Conservation (phyloP, 2,329 filamentous ascomycete species). For the Aplosporella prunicola region DNA sequence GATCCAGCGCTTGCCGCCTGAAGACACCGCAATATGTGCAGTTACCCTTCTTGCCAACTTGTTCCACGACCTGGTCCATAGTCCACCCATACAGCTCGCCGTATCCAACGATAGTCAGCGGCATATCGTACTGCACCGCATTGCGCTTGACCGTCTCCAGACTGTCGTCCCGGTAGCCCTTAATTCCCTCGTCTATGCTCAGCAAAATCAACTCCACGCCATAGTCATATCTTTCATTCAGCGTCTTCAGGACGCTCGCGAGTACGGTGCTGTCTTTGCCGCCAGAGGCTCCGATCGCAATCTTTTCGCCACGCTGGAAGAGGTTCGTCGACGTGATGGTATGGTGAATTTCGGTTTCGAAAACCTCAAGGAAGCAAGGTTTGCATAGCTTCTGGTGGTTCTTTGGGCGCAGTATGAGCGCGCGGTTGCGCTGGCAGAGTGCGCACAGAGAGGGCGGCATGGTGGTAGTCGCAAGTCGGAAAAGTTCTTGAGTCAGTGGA, state of each 20-base stretch:
- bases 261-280: slow-evolving; percentile 97
- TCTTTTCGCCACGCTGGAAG: slow-evolving; percentile 71
- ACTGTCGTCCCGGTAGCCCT: slow-evolving; percentile 90
- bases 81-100: slow-evolving; percentile 95
- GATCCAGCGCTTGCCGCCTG: slow-evolving; percentile 82
- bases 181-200: slow-evolving; percentile 95
- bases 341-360: slow-evolving; percentile 89
- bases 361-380: slow-evolving; percentile 73
- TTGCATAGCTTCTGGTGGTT: slow-evolving; percentile 92
- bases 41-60: slow-evolving; percentile 95
- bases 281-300: slow-evolving; percentile 92
- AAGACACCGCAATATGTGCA: slow-evolving; percentile 99
- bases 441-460: slow-evolving; percentile 76
- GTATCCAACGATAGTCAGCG: slow-evolving; percentile 85
- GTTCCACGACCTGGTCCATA: slow-evolving; percentile 96
- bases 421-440: slow-evolving; percentile 65
- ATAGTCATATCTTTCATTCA: slow-evolving; percentile 85
- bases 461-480: slow-evolving; percentile 10
- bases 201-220: slow-evolving; percentile 76
- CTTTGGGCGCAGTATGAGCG: slow-evolving; percentile 87
- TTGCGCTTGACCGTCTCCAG: slow-evolving; percentile 95
- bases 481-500: slow-evolving; percentile 9
- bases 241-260: slow-evolving; percentile 84
- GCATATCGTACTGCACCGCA: slow-evolving; percentile 81
- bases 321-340: slow-evolving; percentile 77